Evolutionary conservation across 2,329 filamentous ascomycete species (phyloP).

Genomic region (Fusarium sp.): DNA sequence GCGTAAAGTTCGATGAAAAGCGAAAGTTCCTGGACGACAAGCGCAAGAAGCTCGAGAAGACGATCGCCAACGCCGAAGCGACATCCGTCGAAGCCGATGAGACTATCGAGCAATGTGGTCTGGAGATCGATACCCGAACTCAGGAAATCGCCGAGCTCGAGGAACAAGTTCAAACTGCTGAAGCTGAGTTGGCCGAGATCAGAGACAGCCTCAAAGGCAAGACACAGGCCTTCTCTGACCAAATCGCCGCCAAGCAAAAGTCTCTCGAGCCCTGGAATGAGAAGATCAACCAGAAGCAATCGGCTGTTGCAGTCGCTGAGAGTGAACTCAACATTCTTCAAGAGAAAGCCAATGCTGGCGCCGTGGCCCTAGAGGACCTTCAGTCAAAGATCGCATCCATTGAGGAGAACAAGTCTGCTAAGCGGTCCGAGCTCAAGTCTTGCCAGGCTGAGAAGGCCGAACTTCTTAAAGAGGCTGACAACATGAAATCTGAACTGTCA

Average conservation of each 20-base stretch:
- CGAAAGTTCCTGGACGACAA: slow-evolving; percentile 92
- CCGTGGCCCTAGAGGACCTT: slow-evolving; percentile 84
- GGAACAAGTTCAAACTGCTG: slow-evolving; percentile 78
- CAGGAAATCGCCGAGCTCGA: slow-evolving; percentile 83
- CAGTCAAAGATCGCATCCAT: slow-evolving; percentile 81
- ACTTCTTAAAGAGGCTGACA: slow-evolving; percentile 79
- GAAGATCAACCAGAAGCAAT: slow-evolving; percentile 96
- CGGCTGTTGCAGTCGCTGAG: slow-evolving; percentile 91
- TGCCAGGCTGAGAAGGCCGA: slow-evolving; percentile 78
- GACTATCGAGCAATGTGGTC: slow-evolving; percentile 79
- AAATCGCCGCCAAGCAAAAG: slow-evolving; percentile 93
- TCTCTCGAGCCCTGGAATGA: slow-evolving; percentile 95
- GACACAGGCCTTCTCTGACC: slow-evolving; percentile 91
- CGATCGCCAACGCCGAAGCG: slow-evolving; percentile 79
- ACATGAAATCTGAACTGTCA: slow-evolving; percentile 77
- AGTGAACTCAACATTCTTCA: slow-evolving; percentile 92
- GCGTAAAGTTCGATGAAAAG: slow-evolving; percentile 98
- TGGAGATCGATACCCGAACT: slow-evolving; percentile 81
- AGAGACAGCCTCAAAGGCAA: slow-evolving; percentile 92
- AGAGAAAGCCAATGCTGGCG: slow-evolving; percentile 89
- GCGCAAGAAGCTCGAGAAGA: slow-evolving; percentile 94
- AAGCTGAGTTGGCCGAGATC: slow-evolving; percentile 83
- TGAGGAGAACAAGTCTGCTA: slow-evolving; percentile 75
- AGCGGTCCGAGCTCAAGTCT: slow-evolving; percentile 78
- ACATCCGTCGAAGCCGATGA: slow-evolving; percentile 79